These are phyloP conservation scores for Scheffersomyces stipitis DNA, from an alignment of 805 yeast genomes.

Conservation along the genomic window DNA sequence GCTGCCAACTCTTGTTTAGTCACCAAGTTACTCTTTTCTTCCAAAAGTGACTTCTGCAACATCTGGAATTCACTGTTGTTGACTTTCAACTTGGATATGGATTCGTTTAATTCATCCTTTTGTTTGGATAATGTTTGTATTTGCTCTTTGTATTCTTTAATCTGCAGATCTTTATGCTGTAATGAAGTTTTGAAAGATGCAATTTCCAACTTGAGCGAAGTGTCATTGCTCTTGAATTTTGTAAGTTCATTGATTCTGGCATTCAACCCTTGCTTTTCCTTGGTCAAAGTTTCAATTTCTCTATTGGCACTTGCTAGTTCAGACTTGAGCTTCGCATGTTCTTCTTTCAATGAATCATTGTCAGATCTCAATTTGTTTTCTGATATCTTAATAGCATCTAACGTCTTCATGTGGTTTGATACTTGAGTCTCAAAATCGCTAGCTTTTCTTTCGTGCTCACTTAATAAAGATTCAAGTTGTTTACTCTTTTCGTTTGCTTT, in stretches of 20 bases:
- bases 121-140: slow-evolving; percentile 36
- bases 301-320: slow-evolving; percentile 19
- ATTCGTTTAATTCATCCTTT: slow-evolving; percentile 37
- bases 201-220: slow-evolving; percentile 49
- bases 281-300: slow-evolving; percentile 23
- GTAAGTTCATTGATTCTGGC: slow-evolving; percentile 28
- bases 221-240: slow-evolving; percentile 36
- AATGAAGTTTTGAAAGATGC: slow-evolving; percentile 46
- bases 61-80: slow-evolving; percentile 40
- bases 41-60: slow-evolving; percentile 31
- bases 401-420: background rate
- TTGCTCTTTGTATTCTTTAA: slow-evolving; percentile 36
- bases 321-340: slow-evolving; percentile 7
- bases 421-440: slow-evolving; percentile 1
- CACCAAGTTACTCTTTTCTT: slow-evolving; percentile 40
- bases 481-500: slow-evolving; percentile 13
- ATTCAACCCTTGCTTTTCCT: slow-evolving; percentile 42
- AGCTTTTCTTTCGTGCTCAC: slow-evolving; percentile 1
- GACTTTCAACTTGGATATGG: slow-evolving; percentile 39
- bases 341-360: slow-evolving; percentile 13
- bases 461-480: background rate
- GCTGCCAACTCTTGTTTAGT: slow-evolving; percentile 42
- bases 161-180: slow-evolving; percentile 43
- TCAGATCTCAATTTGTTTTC: slow-evolving; percentile 12
- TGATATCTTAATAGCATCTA: slow-evolving; percentile 4